Evolutionary conservation across 306 rosid genomes (phyloP).

Genomic region (Benincasa hispida): DNA sequence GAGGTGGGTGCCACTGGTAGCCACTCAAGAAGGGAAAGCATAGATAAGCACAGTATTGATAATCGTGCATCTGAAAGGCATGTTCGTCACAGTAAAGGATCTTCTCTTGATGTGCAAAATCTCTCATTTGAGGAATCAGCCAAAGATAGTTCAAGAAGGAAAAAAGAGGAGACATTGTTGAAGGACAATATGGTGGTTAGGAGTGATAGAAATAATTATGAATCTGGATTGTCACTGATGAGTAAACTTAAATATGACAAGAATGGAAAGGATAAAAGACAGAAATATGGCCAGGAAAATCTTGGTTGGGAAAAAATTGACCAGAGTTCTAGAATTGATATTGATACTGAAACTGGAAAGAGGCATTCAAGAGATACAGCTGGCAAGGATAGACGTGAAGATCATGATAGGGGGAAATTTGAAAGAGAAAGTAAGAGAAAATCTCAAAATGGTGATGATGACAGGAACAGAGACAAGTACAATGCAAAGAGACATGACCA

Average conservation of each 20-base stretch:
- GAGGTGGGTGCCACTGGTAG: constrained; percentile 18
- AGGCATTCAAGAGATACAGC: constrained; percentile 33
- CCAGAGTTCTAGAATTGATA: constrained; percentile 12
- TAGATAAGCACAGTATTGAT: constrained; percentile 25
- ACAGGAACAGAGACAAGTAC: constrained; percentile 23
- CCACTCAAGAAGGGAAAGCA: constrained; percentile 16
- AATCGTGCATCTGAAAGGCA: constrained; percentile 25
- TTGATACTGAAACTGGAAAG: constrained; percentile 34
- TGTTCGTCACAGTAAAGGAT: constrained; percentile 10
- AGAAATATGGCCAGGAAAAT: constrained; percentile 8
- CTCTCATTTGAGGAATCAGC: constrained; percentile 20
- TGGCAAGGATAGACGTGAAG: constrained; percentile 33
- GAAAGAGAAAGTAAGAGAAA: constrained; percentile 51
- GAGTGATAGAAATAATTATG: constrained; percentile 23
- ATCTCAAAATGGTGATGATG: constrained; percentile 32
- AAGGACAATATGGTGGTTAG: constrained; percentile 28
- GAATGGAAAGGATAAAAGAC: constrained; percentile 9
- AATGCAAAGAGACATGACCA: constrained; percentile 36
- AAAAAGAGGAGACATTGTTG: constrained; percentile 20
- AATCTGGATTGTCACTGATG: constrained; percentile 23
- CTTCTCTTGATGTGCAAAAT: constrained; percentile 25
- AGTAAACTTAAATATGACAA: constrained; percentile 2
- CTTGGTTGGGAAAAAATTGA: constrained; percentile 15
- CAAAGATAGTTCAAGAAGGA: constrained; percentile 40
- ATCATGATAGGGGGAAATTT: constrained; percentile 26